Conservation (phyloP, 1,139 yeast species). For the Nakaseomyces uthaithaninus region DNA sequence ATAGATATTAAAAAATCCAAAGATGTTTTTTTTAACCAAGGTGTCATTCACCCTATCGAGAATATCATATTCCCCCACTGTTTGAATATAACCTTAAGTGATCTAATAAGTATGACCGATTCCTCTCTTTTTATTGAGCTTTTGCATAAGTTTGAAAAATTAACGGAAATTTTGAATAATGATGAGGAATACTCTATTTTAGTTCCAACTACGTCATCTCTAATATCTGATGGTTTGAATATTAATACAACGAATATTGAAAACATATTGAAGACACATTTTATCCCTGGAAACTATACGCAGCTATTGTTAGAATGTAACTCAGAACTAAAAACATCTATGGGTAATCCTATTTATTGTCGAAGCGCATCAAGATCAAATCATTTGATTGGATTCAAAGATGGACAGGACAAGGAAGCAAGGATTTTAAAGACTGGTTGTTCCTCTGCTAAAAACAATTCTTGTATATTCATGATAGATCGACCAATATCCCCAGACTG, state of each 20-base stretch:
- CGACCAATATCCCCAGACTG: conserved; percentile 58
- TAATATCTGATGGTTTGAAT: conserved; percentile 33
- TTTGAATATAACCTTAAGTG: conserved; percentile 46
- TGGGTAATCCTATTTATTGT: conserved; percentile 39
- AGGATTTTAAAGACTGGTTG: conserved; percentile 62
- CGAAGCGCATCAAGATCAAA: conserved; percentile 36
- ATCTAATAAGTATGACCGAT: conserved; percentile 49
- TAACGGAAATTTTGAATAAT: conserved; percentile 18
- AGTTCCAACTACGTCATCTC: conserved; percentile 59
- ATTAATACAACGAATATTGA: conserved; percentile 37
- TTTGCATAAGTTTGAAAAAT: conserved; percentile 32
- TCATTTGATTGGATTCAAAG: conserved; percentile 23
- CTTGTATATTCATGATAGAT: conserved; percentile 68
- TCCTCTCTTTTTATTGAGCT: conserved; percentile 42
- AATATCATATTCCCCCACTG: conserved; percentile 50
- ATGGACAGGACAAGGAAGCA: conserved; percentile 60
- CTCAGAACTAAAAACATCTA: conserved; percentile 38
- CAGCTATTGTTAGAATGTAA: conserved; percentile 39
- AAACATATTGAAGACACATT: conserved; percentile 57
- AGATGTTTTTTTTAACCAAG: conserved; percentile 73
- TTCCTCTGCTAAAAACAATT: conserved; percentile 37
- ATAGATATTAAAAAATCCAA: conserved; percentile 37
- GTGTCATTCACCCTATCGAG: conserved; percentile 71
- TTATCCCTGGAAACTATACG: conserved; percentile 50
- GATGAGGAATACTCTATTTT: conserved; percentile 49